phyloP scores from a whole-genome alignment of 2,329 filamentous ascomycete genomes.

The Neopestalotiopsis rosae region DNA sequence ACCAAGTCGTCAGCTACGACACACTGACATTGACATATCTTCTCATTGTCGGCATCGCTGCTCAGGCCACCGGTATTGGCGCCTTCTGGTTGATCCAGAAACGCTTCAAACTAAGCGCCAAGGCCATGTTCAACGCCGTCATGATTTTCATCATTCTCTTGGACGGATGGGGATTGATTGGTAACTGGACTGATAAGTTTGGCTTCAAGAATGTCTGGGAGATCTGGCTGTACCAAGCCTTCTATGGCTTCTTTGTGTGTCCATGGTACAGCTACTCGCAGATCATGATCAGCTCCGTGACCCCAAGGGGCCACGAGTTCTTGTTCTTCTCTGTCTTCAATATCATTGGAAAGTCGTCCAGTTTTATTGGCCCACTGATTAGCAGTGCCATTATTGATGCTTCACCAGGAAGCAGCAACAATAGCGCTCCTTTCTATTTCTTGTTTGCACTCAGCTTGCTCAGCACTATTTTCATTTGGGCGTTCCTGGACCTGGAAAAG shows the following conservation, averaged over 20 bases:
- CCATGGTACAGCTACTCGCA: slow-evolving; percentile 75
- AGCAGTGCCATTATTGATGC: slow-evolving; percentile 72
- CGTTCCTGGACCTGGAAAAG: slow-evolving; percentile 66
- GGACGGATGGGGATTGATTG: slow-evolving; percentile 54
- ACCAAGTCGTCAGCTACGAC: slow-evolving; percentile 68
- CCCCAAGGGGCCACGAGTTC: slow-evolving; percentile 71
- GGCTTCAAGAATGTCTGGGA: slow-evolving; percentile 53
- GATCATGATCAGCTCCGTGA: slow-evolving; percentile 74
- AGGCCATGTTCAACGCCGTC: slow-evolving; percentile 72
- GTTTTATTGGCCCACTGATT: slow-evolving; percentile 73
- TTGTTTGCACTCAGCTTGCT: slow-evolving; percentile 62
- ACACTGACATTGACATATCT: slow-evolving; percentile 70
- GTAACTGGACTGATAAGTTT: slow-evolving; percentile 50
- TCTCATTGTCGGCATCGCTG: slow-evolving; percentile 67
- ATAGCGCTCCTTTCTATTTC: slow-evolving; percentile 70
- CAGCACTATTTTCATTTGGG: slow-evolving; percentile 57
- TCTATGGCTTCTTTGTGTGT: slow-evolving; percentile 70
- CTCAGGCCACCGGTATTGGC: slow-evolving; percentile 67
- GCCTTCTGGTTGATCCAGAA: slow-evolving; percentile 67
- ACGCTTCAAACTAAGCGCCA: slow-evolving; percentile 63
- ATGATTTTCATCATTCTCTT: slow-evolving; percentile 67
- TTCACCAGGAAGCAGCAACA: slow-evolving; percentile 56
- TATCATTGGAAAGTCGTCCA: slow-evolving; percentile 71
- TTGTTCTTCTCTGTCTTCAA: slow-evolving; percentile 74
- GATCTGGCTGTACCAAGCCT: slow-evolving; percentile 52